Percentiles rank a stretch among this genome's conserved stretches.
Evolutionary conservation across 106 monocot genomes (phyloP).

Genomic region (Allium cepa): DNA sequence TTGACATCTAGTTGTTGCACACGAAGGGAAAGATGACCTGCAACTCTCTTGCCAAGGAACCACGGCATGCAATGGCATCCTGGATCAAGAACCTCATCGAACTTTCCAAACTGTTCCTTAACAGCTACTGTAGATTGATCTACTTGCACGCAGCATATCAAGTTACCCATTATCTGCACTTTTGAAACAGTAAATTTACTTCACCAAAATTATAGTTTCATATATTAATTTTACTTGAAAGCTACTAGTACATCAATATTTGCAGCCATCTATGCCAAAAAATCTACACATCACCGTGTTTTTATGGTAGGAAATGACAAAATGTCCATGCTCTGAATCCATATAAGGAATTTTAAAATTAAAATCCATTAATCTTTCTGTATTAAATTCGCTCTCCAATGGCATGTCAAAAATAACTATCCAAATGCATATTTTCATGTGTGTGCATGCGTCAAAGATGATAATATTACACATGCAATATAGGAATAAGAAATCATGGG

Average conservation of each 20-base stretch:
- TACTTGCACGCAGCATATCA: constrained; percentile 48
- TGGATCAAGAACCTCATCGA: constrained; percentile 51
- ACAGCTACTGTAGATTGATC: constrained; percentile 55
- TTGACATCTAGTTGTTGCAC: constrained; percentile 53
- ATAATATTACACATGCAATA: too few species aligned
- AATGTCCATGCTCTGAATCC: neutral
- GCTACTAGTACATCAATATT: neutral
- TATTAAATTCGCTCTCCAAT: too few species aligned
- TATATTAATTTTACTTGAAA: neutral
- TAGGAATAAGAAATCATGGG: too few species aligned
- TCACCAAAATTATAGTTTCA: neutral
- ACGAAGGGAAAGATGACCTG: constrained; percentile 41
- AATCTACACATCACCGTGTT: too few species aligned
- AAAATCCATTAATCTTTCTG: too few species aligned
- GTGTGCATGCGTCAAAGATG: too few species aligned
- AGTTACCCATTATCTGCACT: constrained; percentile 27
- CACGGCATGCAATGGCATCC: constrained; percentile 63
- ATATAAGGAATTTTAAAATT: too few species aligned
- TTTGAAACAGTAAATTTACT: neutral
- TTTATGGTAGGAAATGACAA: neutral
- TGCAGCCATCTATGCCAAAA: too few species aligned
- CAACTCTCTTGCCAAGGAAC: constrained; percentile 29
- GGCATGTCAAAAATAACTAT: too few species aligned
- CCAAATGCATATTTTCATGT: too few species aligned
- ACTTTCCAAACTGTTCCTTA: constrained; percentile 47